Percentiles rank a stretch among this genome's conserved stretches.
These are phyloP conservation scores for Termitomyces sp. DNA, from an alignment of 768 basidiomycete genomes.

Conservation along the genomic window DNA sequence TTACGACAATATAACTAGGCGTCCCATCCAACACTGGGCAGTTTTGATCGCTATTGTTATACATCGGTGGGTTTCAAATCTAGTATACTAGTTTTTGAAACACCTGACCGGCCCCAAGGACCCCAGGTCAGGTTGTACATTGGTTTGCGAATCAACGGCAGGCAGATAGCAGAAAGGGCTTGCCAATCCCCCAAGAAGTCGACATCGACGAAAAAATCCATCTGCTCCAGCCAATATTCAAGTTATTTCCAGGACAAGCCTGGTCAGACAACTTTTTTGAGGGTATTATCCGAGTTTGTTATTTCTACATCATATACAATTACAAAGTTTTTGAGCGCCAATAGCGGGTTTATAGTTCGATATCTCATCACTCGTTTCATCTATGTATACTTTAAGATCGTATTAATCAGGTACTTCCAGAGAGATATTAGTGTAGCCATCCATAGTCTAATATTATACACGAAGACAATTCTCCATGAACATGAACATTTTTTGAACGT, in stretches of 20 bases:
- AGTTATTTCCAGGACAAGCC: constrained; percentile 38
- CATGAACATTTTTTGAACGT: no score
- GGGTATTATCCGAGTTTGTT: constrained; percentile 58
- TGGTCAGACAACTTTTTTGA: constrained; percentile 67
- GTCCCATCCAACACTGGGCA: constrained; percentile 62
- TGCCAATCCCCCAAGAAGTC: background rate
- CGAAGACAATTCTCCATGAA: background rate
- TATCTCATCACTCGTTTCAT: background rate
- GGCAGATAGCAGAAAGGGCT: background rate
- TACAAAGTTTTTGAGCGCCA: background rate
- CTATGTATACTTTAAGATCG: background rate
- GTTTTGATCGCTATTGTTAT: constrained; percentile 57
- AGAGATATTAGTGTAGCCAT: background rate
- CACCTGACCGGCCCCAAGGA: constrained; percentile 29
- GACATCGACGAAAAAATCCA: constrained; percentile 33
- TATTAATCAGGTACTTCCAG: background rate
- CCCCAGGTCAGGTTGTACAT: constrained; percentile 62
- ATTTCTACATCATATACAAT: constrained; percentile 26
- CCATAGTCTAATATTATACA: background rate
- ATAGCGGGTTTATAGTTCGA: background rate
- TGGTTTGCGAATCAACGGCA: constrained; percentile 70
- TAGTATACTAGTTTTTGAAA: background rate
- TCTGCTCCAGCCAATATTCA: constrained; percentile 46
- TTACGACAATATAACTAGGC: constrained; percentile 64
- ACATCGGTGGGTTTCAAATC: constrained; percentile 38